phyloP scores from a whole-genome alignment of 1,284 basidiomycete genomes.

The Ceratobasidium sp. region DNA sequence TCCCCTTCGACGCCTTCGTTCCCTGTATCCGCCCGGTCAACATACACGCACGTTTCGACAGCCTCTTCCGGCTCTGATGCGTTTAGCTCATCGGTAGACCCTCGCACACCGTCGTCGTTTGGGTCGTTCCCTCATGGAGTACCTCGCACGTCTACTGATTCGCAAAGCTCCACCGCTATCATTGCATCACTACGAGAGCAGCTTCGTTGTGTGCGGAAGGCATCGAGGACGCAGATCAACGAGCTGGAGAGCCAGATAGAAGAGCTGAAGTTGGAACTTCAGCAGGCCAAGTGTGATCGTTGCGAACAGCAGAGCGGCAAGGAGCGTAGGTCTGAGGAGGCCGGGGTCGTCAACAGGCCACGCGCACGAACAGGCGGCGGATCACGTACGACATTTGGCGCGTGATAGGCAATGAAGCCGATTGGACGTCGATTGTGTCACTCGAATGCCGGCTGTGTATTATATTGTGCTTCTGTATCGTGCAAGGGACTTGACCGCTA shows the following conservation, averaged over 20 bases:
- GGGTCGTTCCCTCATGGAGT: constrained; percentile 18
- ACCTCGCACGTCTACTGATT: constrained; percentile 29
- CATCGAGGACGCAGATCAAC: constrained; percentile 24
- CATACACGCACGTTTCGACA: constrained; percentile 23
- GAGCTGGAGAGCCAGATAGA: constrained; percentile 38
- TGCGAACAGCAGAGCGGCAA: constrained; percentile 24
- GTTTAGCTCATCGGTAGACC: constrained; percentile 36
- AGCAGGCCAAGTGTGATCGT: constrained; percentile 13
- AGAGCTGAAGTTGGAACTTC: constrained; percentile 26
- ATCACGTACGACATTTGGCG: constrained; percentile 13
- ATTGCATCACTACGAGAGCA: constrained; percentile 36
- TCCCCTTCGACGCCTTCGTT: constrained; percentile 34
- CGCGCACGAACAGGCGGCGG: constrained; percentile 43
- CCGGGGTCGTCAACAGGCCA: constrained; percentile 39
- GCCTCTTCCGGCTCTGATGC: constrained; percentile 31
- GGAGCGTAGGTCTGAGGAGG: constrained; percentile 7
- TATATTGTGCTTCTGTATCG: too few relatives aligned
- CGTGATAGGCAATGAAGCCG: not conserved
- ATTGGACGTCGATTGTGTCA: not conserved
- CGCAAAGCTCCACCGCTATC: constrained; percentile 11
- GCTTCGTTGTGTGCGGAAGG: constrained; percentile 11
- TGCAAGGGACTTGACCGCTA: too few relatives aligned
- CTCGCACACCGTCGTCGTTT: constrained; percentile 31
- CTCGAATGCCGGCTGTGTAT: not conserved
- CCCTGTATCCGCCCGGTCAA: constrained; percentile 24